Percentiles rank a stretch among this genome's conserved stretches.
Evolutionary conservation across 208 protist genomes (phyloP).

Genomic region (Trypanosoma platydactyli): DNA sequence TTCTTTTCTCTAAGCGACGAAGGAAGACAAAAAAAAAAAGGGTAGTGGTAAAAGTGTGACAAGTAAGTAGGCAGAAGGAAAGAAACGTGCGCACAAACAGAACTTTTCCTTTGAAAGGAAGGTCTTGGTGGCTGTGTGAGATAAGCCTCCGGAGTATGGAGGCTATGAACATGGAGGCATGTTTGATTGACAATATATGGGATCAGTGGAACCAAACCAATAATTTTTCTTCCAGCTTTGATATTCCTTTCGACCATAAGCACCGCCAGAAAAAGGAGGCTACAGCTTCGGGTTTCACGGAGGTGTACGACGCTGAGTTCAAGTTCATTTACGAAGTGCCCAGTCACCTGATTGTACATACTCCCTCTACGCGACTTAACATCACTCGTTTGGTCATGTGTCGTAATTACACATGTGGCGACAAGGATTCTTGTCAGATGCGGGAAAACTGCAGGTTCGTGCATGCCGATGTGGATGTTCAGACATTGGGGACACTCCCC

Average conservation of each 20-base stretch:
- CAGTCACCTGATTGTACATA: constrained; percentile 46
- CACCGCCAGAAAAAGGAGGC: neutral
- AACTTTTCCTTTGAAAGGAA: constrained; percentile 4
- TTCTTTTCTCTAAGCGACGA: too few relatives aligned
- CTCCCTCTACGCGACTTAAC: constrained; percentile 68
- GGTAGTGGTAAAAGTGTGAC: too few relatives aligned
- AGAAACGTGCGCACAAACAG: neutral
- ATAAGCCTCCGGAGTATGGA: constrained; percentile 4
- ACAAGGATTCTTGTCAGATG: constrained; percentile 60
- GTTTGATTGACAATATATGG: constrained; percentile 26
- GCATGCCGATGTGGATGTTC: constrained; percentile 61
- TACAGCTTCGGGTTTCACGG: constrained; percentile 5
- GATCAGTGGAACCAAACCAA: constrained; percentile 32
- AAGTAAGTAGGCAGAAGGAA: too few relatives aligned
- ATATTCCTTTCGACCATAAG: constrained; percentile 4
- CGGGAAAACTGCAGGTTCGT: constrained; percentile 77
- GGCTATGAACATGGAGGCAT: neutral
- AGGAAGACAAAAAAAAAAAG: constrained; percentile 11
- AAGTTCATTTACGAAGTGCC: constrained; percentile 66
- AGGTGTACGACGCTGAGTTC: constrained; percentile 75
- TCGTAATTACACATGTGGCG: constrained; percentile 59
- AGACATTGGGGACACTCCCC: constrained; percentile 47
- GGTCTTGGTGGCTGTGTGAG: neutral
- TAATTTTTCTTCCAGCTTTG: constrained; percentile 12
- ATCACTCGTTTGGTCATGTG: constrained; percentile 85